Conservation (phyloP, 2,329 filamentous ascomycete genomes). For the Monosporascus sp. region DNA sequence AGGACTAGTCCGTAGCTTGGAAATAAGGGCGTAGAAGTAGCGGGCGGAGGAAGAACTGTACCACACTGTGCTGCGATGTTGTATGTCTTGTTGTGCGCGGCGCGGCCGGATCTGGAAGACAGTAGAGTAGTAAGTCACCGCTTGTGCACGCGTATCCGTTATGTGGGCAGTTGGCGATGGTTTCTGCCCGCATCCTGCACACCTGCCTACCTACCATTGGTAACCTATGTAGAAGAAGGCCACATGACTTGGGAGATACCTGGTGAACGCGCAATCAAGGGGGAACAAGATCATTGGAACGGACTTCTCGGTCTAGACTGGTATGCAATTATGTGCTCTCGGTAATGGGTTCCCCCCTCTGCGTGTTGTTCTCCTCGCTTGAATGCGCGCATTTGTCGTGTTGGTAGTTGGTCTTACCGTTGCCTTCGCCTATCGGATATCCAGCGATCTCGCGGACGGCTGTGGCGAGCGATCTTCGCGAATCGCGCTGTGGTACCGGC, state of each 20-base stretch:
- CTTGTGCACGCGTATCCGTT: not conserved
- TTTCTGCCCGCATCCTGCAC: not conserved
- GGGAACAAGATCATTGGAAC: not conserved
- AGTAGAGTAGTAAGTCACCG: not conserved
- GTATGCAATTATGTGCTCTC: not conserved
- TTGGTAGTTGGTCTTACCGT: not conserved
- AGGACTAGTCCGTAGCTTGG: too few species aligned
- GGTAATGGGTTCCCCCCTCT: too few species aligned
- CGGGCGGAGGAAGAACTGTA: too few species aligned
- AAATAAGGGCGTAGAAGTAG: too few species aligned
- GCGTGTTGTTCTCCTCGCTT: too few species aligned
- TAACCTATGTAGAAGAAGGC: not conserved
- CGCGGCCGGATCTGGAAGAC: not conserved
- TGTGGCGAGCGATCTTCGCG: not conserved
- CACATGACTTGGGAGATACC: not conserved
- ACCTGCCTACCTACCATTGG: too few species aligned
- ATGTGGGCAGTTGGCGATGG: not conserved
- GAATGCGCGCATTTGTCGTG: too few species aligned
- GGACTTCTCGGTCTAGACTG: not conserved
- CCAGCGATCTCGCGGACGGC: not conserved
- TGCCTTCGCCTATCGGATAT: not conserved
- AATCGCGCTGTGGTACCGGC: too few species aligned
- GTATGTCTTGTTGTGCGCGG: too few species aligned
- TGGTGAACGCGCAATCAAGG: not conserved
- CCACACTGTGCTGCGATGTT: too few species aligned